Evolutionary conservation across 257 asterid genomes (phyloP), one percentile per base, ranked within the genome.

Genomic region (Nicotiana paniculata): DNA sequence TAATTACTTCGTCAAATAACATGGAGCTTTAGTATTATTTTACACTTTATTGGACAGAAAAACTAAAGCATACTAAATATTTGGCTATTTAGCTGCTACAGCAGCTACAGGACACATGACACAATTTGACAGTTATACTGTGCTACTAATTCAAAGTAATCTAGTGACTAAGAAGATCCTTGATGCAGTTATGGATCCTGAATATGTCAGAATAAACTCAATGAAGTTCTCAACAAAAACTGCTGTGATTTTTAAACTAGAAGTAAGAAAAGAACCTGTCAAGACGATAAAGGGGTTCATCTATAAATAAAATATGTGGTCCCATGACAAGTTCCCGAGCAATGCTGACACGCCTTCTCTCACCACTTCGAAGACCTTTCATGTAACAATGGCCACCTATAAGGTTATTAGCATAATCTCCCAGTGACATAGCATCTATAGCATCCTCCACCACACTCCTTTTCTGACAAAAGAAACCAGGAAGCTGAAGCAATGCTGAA

Each of bases 291-390:
- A 96, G 98, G 82, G 99, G 99, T 87, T 96, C 99, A 32, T 96
- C 99, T 62, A 96, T 93, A 83, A 96, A 96, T 82, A 96, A 77
- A 87, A 91, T 88, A 77, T 91, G 95, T 1, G 99, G 99, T 86
- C 97, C 93, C 97, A 85, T 93, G 77, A 96, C 97, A 76, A 96
- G 97, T 90, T 96, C 99, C 88, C 99, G 88, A 48, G 99, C 99
- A 89, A 94, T 94, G 82, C 97, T 90, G 79, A 94, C 93, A 58
- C 98, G 94, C 77, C 98, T 89, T 89, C 97, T 92, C 90, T 96
- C 99, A 69, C 99, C 99, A 82, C 92, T 90, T 32, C 87, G 90
- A 83, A 96, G 98, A 86, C 98, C 97, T 89, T 91, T 96, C 98
- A 90, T 90, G 87, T 87, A 91, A 86, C 99, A 96, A 87, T 93